phyloP scores from a whole-genome alignment of 2,329 filamentous ascomycete species.

The Dissoconium aciculare region DNA sequence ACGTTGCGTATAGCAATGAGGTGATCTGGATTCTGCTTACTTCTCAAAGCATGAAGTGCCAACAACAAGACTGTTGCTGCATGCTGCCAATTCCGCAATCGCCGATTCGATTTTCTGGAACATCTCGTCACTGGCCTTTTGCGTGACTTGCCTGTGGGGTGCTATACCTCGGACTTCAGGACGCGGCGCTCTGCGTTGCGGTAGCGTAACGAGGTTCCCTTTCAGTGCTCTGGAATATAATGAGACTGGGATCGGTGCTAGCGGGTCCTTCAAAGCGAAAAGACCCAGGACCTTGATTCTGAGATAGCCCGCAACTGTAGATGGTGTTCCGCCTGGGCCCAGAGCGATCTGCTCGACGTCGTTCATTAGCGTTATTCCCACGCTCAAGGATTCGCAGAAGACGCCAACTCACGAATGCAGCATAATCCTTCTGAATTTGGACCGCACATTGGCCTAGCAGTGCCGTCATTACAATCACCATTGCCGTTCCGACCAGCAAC shows the following conservation, averaged over 20 bases:
- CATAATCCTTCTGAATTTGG: slow-evolving; percentile 42
- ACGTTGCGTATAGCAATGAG: too few species aligned
- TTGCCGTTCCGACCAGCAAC: background rate
- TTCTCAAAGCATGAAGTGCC: slow-evolving; percentile 59
- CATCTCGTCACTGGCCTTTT: slow-evolving; percentile 41
- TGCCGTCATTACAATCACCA: background rate
- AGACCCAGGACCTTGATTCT: slow-evolving; percentile 58
- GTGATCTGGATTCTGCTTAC: too few species aligned
- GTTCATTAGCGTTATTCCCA: too few species aligned
- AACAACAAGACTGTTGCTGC: slow-evolving; percentile 28
- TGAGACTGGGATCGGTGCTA: slow-evolving; percentile 41
- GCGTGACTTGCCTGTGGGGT: slow-evolving; percentile 64
- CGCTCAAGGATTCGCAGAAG: too few species aligned
- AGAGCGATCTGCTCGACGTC: slow-evolving; percentile 42
- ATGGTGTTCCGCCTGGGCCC: slow-evolving; percentile 66
- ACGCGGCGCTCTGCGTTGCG: slow-evolving; percentile 46
- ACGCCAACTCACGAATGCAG: slow-evolving; percentile 52
- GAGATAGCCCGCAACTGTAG: slow-evolving; percentile 57
- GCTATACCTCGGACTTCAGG: slow-evolving; percentile 62
- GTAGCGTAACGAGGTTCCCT: slow-evolving; percentile 48
- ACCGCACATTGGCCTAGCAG: background rate
- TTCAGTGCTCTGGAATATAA: slow-evolving; percentile 36
- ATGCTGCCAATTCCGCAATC: slow-evolving; percentile 39
- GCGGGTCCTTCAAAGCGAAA: slow-evolving; percentile 57
- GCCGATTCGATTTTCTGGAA: slow-evolving; percentile 41